Conservation (phyloP, 257 asterid genomes). For the Sherardia arvensis region DNA sequence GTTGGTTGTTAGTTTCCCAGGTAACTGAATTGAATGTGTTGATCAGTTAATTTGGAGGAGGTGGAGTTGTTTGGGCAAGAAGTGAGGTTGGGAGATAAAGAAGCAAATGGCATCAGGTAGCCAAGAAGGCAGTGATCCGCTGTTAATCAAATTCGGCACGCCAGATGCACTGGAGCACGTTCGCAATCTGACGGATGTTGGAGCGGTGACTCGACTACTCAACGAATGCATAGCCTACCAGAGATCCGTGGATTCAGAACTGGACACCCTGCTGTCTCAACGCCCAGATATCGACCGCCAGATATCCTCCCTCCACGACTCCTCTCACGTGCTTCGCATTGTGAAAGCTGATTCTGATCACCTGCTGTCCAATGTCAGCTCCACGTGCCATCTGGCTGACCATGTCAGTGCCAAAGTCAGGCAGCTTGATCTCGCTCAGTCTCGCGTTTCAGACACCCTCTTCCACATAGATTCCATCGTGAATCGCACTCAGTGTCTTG, state of each 20-base stretch:
- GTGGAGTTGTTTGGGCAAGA: neutral
- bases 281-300: slow-evolving; percentile 72
- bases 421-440: slow-evolving; percentile 77
- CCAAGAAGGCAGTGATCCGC: slow-evolving; percentile 1
- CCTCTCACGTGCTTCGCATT: slow-evolving; percentile 58
- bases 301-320: slow-evolving; percentile 58
- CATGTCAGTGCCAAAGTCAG: slow-evolving; percentile 79
- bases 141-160: slow-evolving; percentile 46
- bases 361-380: slow-evolving; percentile 62
- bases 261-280: slow-evolving; percentile 63
- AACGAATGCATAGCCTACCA: slow-evolving; percentile 93
- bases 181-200: slow-evolving; percentile 72
- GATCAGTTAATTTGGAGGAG: neutral
- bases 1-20: too few species aligned
- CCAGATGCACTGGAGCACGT: slow-evolving; percentile 54
- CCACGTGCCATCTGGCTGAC: slow-evolving; percentile 76
- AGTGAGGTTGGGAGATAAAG: neutral
- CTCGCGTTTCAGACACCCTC: slow-evolving; percentile 78
- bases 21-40: too few species aligned
- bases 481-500: slow-evolving; percentile 63
- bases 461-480: slow-evolving; percentile 69
- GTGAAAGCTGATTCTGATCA: slow-evolving; percentile 63
- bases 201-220: slow-evolving; percentile 83
- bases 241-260: slow-evolving; percentile 66
- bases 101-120: slow-evolving; percentile 10